Percentiles rank a stretch among this genome's conserved stretches.
phyloP scores from a whole-genome alignment of 768 basidiomycete genomes.

The Mycena vitilis region DNA sequence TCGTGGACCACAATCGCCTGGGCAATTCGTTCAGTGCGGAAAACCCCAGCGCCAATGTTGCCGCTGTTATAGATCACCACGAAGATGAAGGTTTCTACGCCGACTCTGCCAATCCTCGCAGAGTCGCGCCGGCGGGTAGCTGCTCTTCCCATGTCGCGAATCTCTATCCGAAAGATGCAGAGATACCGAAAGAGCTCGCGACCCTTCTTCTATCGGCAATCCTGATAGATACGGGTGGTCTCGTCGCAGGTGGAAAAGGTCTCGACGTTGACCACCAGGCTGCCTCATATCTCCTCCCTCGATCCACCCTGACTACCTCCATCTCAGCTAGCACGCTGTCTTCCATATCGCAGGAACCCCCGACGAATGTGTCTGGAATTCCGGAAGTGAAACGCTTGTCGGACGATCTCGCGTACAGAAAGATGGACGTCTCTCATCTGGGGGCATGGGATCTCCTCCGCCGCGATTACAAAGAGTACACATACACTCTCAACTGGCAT shows the following conservation, averaged over 20 bases:
- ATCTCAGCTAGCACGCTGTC: constrained; percentile 38
- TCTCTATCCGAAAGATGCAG: constrained; percentile 44
- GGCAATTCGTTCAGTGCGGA: constrained; percentile 52
- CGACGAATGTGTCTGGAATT: constrained; percentile 38
- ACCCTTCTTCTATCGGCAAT: constrained; percentile 85
- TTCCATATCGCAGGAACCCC: constrained; percentile 17
- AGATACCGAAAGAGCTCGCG: constrained; percentile 73
- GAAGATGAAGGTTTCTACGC: constrained; percentile 81
- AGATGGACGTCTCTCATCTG: constrained; percentile 75
- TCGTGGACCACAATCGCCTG: constrained; percentile 94
- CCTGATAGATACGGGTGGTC: constrained; percentile 87
- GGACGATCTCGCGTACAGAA: constrained; percentile 63
- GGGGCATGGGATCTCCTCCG: constrained; percentile 82
- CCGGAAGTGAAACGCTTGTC: constrained; percentile 63
- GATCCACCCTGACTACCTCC: constrained; percentile 56
- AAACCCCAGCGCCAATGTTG: constrained; percentile 63
- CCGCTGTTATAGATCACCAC: constrained; percentile 91
- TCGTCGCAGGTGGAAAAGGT: constrained; percentile 85
- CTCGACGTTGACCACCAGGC: constrained; percentile 71
- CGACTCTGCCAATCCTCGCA: constrained; percentile 72
- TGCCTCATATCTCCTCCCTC: constrained; percentile 71
- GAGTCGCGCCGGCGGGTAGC: constrained; percentile 79
- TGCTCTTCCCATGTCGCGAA: constrained; percentile 73
- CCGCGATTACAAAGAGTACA: constrained; percentile 96
- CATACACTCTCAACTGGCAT: constrained; percentile 58